Evolutionary conservation across 345 rosid species (phyloP).

Genomic region (Trapa incisa): DNA sequence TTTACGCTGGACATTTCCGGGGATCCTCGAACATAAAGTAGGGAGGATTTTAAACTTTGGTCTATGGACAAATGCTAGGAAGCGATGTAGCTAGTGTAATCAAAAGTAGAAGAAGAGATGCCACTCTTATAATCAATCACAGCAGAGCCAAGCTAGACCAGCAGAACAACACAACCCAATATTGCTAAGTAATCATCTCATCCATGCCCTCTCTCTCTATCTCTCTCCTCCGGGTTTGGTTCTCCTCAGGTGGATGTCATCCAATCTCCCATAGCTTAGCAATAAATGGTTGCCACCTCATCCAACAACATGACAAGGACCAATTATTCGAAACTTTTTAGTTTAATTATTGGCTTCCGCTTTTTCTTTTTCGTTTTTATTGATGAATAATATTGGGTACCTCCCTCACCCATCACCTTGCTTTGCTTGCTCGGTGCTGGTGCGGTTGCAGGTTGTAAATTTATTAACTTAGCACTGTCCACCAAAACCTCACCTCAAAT

Average conservation of each 20-base stretch:
- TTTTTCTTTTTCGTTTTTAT: no score
- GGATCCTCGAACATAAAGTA: conserved; percentile 6
- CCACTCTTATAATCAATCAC: neutral
- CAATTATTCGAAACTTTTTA: neutral
- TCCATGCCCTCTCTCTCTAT: no score
- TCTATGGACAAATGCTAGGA: conserved; percentile 12
- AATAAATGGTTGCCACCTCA: conserved; percentile 13
- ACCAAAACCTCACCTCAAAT: no score
- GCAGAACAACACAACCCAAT: no score
- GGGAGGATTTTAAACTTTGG: conserved; percentile 6
- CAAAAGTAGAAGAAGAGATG: neutral
- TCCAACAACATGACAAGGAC: neutral
- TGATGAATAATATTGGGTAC: no score
- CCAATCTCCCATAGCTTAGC: conserved; percentile 41
- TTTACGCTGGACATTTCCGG: conserved; percentile 34
- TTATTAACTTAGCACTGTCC: no score
- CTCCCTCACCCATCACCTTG: no score
- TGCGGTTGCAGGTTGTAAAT: no score
- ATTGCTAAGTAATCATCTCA: neutral
- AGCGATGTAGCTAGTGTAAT: neutral
- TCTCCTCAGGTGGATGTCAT: conserved; percentile 41
- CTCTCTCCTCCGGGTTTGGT: conserved; percentile 15
- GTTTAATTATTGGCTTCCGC: no score
- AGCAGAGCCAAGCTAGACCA: neutral
- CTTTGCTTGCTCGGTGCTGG: no score